phyloP scores from a whole-genome alignment of 495 filamentous ascomycete species.

The Bryoglossum gracile region DNA sequence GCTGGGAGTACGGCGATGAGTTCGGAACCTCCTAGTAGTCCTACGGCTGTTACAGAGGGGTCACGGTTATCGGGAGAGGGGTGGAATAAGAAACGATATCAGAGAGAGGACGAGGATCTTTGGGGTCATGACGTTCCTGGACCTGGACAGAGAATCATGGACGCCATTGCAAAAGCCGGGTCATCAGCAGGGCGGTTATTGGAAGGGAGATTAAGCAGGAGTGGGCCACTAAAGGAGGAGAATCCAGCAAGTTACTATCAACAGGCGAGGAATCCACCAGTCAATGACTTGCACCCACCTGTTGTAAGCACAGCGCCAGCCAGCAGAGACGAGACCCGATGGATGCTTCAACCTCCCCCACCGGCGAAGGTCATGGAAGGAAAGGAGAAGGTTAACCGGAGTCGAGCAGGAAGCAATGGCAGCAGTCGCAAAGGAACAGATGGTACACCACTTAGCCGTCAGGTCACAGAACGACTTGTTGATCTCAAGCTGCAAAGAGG shows the following conservation, averaged over 20 bases:
- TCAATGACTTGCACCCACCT: conserved; percentile 82
- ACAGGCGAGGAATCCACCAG: conserved; percentile 64
- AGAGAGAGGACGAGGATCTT: conserved; percentile 77
- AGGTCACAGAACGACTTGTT: conserved; percentile 30
- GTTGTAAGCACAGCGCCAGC: conserved; percentile 68
- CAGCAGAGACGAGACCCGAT: conserved; percentile 60
- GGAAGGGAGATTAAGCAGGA: conserved; percentile 46
- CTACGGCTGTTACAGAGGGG: conserved; percentile 28
- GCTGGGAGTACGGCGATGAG: conserved; percentile 25
- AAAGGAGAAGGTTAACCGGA: conserved; percentile 54
- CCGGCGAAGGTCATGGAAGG: conserved; percentile 80
- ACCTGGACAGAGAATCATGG: conserved; percentile 21
- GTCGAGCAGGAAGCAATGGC: conserved; percentile 39
- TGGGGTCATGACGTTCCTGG: conserved; percentile 48
- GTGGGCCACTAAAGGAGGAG: conserved; percentile 34
- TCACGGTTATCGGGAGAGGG: conserved; percentile 34
- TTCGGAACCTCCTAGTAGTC: conserved; percentile 23
- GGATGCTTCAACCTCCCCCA: conserved; percentile 90
- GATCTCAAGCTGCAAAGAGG: conserved; percentile 28
- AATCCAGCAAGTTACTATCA: conserved; percentile 44
- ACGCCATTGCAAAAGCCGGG: conserved; percentile 44
- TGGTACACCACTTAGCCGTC: conserved; percentile 29
- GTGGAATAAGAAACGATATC: conserved; percentile 68
- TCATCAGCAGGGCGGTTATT: conserved; percentile 32
- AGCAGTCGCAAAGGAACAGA: conserved; percentile 28